Base-by-base conservation (phyloP, 371 early-diverging fungal species). In the Capniomyces stellatus region DNA sequence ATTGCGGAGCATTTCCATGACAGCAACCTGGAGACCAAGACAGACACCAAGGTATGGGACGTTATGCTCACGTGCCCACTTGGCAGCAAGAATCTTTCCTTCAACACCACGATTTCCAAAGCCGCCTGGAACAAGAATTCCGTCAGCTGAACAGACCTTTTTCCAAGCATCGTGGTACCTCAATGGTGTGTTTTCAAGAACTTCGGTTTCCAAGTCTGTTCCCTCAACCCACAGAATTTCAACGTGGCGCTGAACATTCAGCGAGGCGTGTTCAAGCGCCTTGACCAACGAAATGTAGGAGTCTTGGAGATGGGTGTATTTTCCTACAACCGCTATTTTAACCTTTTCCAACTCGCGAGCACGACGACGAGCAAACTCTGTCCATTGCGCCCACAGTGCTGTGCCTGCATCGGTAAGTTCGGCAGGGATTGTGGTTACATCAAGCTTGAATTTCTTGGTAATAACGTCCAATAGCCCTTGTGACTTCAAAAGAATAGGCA, bases 101-200 rank as follows among this genome's bases (percentile, higher is more conserved):
- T 97, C 99, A 39, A 85, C 82, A 58, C 98, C 98, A 64, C 97
- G 89, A 52, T 71, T 71, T 50, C 99, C 99, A 67, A 99, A 99
- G 29, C 99, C 99, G 62, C 99, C 99, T 21, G 99, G 99, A 23
- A 98, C 90, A n/a, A 99, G 72, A 51, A 99, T 87, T 54, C 98
- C 98, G 66, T 93, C 71, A 30, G 91, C 86, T 22, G 81, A 75
- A 69, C 86, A 84, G 46, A 97, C 67, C 29, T 71, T 71, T 61
- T 84, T 75, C 98, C 94, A 94, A 2, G 94, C 84, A 61, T 92
- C 92, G 60, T 92, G 85, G 71, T 86, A 92, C 69, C 88, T 87
- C 66, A 83, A 72, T 31, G 96, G 88, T 61, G 88, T 78, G 50
- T 70, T 62, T 50, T 76, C 67, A 60, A 81, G 76, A 27, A 75